These are phyloP conservation scores for Allium cepa DNA, from an alignment of 106 monocot genomes.

Conservation along the genomic window DNA sequence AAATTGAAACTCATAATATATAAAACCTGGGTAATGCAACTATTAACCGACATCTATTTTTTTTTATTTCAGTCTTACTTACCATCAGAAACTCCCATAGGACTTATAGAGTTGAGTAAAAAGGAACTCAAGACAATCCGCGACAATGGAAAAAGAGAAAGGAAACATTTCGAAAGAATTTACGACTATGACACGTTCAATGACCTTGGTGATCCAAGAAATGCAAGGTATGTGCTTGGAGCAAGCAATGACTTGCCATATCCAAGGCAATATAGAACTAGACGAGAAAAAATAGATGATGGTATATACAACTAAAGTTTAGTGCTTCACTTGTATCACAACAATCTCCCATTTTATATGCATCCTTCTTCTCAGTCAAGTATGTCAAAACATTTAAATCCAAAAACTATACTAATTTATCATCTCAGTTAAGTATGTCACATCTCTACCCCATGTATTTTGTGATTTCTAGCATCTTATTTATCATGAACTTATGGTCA, in stretches of 20 bases:
- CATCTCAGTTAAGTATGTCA: no score
- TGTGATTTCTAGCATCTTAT: no score
- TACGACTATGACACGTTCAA: slow-evolving; percentile 78
- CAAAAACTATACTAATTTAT: no score
- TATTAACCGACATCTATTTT: neutral
- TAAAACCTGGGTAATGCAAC: no score
- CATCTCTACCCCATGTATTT: no score
- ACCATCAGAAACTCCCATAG: slow-evolving; percentile 42
- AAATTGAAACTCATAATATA: no score
- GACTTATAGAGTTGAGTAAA: slow-evolving; percentile 19
- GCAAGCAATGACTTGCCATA: slow-evolving; percentile 39
- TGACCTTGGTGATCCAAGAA: slow-evolving; percentile 50
- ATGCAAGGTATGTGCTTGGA: slow-evolving; percentile 42
- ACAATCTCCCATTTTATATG: no score
- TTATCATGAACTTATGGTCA: no score
- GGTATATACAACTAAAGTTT: slow-evolving; percentile 14
- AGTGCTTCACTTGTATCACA: no score
- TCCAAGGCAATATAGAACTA: slow-evolving; percentile 59
- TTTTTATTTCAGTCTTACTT: slow-evolving; percentile 31
- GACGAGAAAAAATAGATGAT: slow-evolving; percentile 23
- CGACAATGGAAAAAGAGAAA: slow-evolving; percentile 41
- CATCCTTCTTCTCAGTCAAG: no score
- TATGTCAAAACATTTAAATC: no score
- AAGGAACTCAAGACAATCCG: slow-evolving; percentile 28
- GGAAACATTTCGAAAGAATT: slow-evolving; percentile 44